Evolutionary conservation across 495 filamentous ascomycete species (phyloP), one percentile per base, ranked within the genome.

Genomic region (Podospora pseudoanserina): DNA sequence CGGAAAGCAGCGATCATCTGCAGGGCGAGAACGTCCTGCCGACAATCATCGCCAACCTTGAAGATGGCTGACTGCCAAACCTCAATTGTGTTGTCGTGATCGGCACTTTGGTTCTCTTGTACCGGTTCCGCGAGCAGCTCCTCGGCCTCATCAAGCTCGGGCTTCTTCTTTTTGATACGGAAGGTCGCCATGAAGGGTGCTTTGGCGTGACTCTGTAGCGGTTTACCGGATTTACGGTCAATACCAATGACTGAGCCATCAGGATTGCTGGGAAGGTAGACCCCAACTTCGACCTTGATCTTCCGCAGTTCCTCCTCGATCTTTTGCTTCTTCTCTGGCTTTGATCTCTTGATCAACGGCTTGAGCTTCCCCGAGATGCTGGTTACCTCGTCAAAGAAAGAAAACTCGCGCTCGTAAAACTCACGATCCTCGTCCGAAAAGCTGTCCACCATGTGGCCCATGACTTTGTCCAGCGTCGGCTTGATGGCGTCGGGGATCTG

Each of bases 31-130:
- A 99, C 91, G 74, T 99, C 96, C 79, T 99, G 96, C 56, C 96
- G 90, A 75, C 96, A 98, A 76, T 99, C 96, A 75, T 99, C 96
- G 20, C 96, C 96, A 65, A 99, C 96, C 78, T 99, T 99, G 87
- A 99, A 99, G 76, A 99, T 99, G 18, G 96, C 96, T 2, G 94
- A 96, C 78, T 98, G 95, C 96, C 95, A 97, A 16, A 96, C 90
- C 78, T 98, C 96, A 65, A 93, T 88, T 0, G 91, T 91, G 67
- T 85, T 80, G 5, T 81, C 80, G 11, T 69, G 73, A 28, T 74
- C 76, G 66, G 79, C 79, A 69, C 68, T 70, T 56, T 80, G 70
- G 71, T 70, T 74, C 49, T 72, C 65, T 16, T 11, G 39, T 11
- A 3, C 9, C 13, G 39, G 39, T 15, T 80, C 77, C 67, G 79